Percentiles rank a stretch among this genome's conserved stretches.
Evolutionary conservation across 495 filamentous ascomycete genomes (phyloP).

Genomic region (Penicillium odoratum): DNA sequence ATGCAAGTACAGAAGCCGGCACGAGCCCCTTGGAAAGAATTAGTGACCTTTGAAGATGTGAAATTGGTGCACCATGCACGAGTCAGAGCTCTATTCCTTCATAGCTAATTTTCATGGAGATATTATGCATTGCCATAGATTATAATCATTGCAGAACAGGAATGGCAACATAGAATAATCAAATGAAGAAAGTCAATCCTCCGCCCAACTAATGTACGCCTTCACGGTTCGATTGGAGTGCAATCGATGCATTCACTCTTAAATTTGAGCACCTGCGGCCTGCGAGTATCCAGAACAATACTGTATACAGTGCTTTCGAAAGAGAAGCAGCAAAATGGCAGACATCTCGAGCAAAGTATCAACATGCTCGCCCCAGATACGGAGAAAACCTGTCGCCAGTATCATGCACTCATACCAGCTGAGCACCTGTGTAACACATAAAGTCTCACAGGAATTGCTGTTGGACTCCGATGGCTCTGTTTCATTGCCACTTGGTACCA

Average conservation of each 20-base stretch:
- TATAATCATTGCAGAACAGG: neutral
- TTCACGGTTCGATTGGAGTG: neutral
- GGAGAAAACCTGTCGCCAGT: neutral
- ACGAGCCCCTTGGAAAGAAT: neutral
- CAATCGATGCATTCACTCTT: neutral
- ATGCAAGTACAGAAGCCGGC: neutral
- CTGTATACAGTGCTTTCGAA: neutral
- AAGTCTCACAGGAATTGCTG: too few species aligned
- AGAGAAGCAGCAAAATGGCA: neutral
- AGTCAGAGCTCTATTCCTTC: neutral
- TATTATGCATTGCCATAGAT: neutral
- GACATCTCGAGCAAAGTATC: neutral
- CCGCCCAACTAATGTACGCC: too few species aligned
- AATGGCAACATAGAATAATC: neutral
- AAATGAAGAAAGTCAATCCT: too few species aligned
- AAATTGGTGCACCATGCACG: neutral
- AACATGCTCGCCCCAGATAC: neutral
- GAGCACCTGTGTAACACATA: neutral
- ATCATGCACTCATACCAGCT: neutral
- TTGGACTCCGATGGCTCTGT: too few species aligned
- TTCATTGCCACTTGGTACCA: too few species aligned
- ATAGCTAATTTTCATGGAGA: neutral
- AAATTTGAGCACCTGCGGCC: neutral
- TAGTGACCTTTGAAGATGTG: neutral
- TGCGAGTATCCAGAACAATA: neutral